These are phyloP conservation scores for Xylariaceae sp. DNA, from an alignment of 2,329 filamentous ascomycete species.

Conservation along the genomic window DNA sequence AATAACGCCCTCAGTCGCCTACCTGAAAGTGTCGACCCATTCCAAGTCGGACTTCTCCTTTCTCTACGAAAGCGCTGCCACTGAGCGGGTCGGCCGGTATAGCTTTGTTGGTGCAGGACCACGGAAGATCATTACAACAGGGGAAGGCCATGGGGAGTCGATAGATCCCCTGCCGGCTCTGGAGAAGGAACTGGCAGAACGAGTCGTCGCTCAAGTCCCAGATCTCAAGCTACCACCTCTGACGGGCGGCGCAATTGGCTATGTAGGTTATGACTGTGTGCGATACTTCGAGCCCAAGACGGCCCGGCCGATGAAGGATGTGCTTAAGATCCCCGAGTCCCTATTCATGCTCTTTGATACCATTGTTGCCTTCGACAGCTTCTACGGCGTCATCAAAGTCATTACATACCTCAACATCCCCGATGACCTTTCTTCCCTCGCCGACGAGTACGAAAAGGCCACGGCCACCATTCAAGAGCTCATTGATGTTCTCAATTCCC, in stretches of 20 bases:
- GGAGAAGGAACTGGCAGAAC: conserved; percentile 79
- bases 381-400: conserved; percentile 90
- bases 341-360: conserved; percentile 98
- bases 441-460: conserved; percentile 73
- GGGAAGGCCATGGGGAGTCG: conserved; percentile 83
- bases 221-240: conserved; percentile 83
- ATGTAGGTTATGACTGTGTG: conserved; percentile 97
- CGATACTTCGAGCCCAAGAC: conserved; percentile 98
- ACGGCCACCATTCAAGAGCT: conserved; percentile 68
- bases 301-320: conserved; percentile 84
- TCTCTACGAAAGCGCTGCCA: conserved; percentile 93
- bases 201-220: conserved; percentile 82
- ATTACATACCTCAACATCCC: conserved; percentile 87
- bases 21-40: conserved; percentile 85
- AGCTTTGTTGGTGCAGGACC: conserved; percentile 89
- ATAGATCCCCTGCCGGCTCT: conserved; percentile 84
- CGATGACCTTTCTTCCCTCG: conserved; percentile 59
- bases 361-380: conserved; percentile 91
- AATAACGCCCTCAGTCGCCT: conserved; percentile 92
- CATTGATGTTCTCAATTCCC: conserved; percentile 73
- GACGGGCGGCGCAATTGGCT: conserved; percentile 92
- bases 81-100: conserved; percentile 91
- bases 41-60: conserved; percentile 83
- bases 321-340: conserved; percentile 88
- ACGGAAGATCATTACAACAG: conserved; percentile 84